Base-by-base conservation (phyloP, 78 protist species). In the Chrysochromulina tobinii region DNA sequence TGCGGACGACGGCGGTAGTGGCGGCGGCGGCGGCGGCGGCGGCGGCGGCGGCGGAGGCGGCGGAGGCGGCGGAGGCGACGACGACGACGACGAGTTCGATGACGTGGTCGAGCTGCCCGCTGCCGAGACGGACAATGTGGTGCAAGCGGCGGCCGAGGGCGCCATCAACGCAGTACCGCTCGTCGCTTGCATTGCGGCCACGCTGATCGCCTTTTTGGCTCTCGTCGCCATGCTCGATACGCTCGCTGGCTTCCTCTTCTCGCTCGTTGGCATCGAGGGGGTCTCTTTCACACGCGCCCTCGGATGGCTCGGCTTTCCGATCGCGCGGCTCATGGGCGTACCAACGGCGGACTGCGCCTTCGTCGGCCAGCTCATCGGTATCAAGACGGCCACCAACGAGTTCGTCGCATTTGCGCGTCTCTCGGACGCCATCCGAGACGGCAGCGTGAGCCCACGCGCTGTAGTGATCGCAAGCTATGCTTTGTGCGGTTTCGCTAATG, bases 401-500 rank as follows among this genome's bases (percentile, higher is more conserved):
- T 73, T 73, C 83, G 53, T 73, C 50, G 83, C 83, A 21, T 73
- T 27, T 21, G 48, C 38, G 38, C 48, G 14, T 8, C 14, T 69
- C 27, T 8, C 48, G 27, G 77, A 11, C 23, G 53, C 6, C 77
- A 20, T 69, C 48, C 23, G 64, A 7, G 64, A 7, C 38, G 73
- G 73, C n/a, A 7, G 25, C n/a, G n/a, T 12, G 15, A 20, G 73
- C 73, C n/a, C 15, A 20, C 64, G 64, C 64, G 64, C 64, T 12
- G 64, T 12, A 7, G 54, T 15, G 55, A 48, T 73, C 55, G 55
- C 59, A 9, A 73, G 53, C 48, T 73, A 38, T 15, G 83, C 83
- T 9, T 53, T 73, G 55, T 73, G 83, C 83, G 83, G 83, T 20
- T 73, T 73, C 55, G 83, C 83, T 53, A 73, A 73, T 53, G 53